Evolutionary conservation across 306 rosid species (phyloP), one percentile per base, ranked within the genome.

Genomic region (Trifolium pratense): DNA sequence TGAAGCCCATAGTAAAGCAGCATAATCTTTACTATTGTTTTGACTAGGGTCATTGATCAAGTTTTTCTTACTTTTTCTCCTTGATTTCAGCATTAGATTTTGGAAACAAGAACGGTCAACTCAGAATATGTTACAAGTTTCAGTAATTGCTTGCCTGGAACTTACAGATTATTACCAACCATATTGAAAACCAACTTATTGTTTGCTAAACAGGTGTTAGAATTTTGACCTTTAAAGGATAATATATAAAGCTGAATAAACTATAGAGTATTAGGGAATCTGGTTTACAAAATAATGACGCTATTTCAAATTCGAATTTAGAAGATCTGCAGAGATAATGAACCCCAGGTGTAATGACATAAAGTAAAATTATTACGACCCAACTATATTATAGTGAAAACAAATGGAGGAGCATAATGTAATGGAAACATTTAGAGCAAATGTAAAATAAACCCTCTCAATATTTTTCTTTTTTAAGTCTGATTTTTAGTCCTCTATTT

Each of bases 81-180:
- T 56, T 56, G 68, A 56, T 43, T 42, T 56, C 51, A 67, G 70
- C 81, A 46, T 58, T 59, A 34, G 64, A 77, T 14, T 45, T 68
- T 34, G 63, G 34, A 77, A 34, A 46, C 20, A 67, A 45, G 10
- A 45, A 45, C 39, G 10, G 7, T 32, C 6, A 5, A 56, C 9
- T 25, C 8, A 20, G 7, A 31, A 62, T 58, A 48, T 13, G n/a
- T 74, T 48, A 62, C 12, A 48, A 62, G 12, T 32, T 32, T 46
- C 31, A 63, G 48, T 39, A 39, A 37, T 37, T 17, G 23, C 17
- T 64, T 11, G 17, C 16, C 31, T 20, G 9, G n/a, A 37, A 10
- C 3, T 5, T 59, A 7, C 9, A 8, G 42, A 59, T 29, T 29
- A 55, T 55, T 55, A 60, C 29, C 15, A 23, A 9, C 14, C 60